These are phyloP conservation scores for Blastobotrys terrestris DNA, from an alignment of 805 yeast species.

Conservation along the genomic window DNA sequence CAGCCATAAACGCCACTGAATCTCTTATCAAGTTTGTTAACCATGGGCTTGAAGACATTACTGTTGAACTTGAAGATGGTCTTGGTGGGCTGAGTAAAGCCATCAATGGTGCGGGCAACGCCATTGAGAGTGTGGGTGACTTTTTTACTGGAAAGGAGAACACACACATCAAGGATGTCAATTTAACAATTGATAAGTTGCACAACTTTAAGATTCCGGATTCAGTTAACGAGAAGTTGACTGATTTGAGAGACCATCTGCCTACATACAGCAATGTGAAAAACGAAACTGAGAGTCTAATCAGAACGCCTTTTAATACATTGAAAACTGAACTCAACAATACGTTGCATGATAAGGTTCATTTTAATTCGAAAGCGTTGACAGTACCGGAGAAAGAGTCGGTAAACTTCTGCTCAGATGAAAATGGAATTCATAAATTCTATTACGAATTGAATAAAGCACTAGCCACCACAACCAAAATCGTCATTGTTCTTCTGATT, in stretches of 20 bases:
- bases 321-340: constrained; percentile 28
- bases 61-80: constrained; percentile 60
- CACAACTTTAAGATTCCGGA: constrained; percentile 59
- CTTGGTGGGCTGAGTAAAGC: constrained; percentile 52
- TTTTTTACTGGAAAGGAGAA: constrained; percentile 47
- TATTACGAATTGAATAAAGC: neutral
- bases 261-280: constrained; percentile 65
- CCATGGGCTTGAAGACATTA: constrained; percentile 46
- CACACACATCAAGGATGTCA: constrained; percentile 40
- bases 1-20: constrained; percentile 70
- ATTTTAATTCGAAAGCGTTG: neutral
- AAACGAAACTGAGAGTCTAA: constrained; percentile 47
- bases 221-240: constrained; percentile 53
- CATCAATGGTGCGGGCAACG: constrained; percentile 49
- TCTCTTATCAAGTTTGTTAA: constrained; percentile 56
- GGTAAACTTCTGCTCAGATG: neutral
- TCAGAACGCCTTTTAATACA: constrained; percentile 54
- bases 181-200: constrained; percentile 51
- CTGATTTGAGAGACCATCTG: constrained; percentile 42
- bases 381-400: neutral
- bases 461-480: neutral
- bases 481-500: neutral
- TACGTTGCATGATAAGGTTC: neutral
- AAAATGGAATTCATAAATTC: neutral
- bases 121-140: constrained; percentile 46